Percentiles rank a stretch among this genome's conserved stretches.
Evolutionary conservation across 176 grass and related monocot genomes (phyloP).

Genomic region (Juncus effusus): DNA sequence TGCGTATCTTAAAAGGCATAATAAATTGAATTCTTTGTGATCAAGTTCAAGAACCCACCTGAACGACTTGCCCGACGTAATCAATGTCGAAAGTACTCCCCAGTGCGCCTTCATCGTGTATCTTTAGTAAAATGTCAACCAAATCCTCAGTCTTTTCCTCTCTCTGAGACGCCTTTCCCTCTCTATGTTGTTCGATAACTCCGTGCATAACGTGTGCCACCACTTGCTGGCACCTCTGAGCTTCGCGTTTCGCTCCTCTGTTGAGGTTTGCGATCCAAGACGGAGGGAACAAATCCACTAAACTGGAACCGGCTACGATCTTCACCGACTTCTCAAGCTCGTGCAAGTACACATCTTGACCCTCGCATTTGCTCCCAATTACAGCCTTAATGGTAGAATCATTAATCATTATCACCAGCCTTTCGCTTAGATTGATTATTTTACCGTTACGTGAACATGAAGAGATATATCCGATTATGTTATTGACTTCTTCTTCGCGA

Average conservation of each 20-base stretch:
- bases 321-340: not conserved
- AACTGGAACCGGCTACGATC: not conserved
- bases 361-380: slow-evolving; percentile 25
- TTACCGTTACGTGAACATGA: not conserved
- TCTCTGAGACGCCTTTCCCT: not conserved
- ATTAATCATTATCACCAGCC: not conserved
- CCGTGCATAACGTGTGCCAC: slow-evolving; percentile 14
- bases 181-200: slow-evolving; percentile 9
- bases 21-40: too few species aligned
- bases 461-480: not conserved
- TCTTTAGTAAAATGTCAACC: slow-evolving; percentile 17
- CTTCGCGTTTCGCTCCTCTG: not conserved
- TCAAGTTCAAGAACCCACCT: slow-evolving; percentile 7
- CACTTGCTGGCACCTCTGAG: slow-evolving; percentile 3
- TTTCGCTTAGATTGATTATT: slow-evolving; percentile 12
- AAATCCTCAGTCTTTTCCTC: slow-evolving; percentile 15
- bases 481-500: slow-evolving; percentile 22
- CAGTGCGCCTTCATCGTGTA: slow-evolving; percentile 20
- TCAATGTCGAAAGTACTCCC: slow-evolving; percentile 12
- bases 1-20: too few species aligned
- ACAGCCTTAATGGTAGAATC: slow-evolving; percentile 3
- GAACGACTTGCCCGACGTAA: slow-evolving; percentile 19
- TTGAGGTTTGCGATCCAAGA: not conserved
- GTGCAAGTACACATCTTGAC: not conserved
- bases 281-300: slow-evolving; percentile 13